These are phyloP conservation scores for Podaxis sp. DNA, from an alignment of 768 basidiomycete genomes.

Conservation along the genomic window DNA sequence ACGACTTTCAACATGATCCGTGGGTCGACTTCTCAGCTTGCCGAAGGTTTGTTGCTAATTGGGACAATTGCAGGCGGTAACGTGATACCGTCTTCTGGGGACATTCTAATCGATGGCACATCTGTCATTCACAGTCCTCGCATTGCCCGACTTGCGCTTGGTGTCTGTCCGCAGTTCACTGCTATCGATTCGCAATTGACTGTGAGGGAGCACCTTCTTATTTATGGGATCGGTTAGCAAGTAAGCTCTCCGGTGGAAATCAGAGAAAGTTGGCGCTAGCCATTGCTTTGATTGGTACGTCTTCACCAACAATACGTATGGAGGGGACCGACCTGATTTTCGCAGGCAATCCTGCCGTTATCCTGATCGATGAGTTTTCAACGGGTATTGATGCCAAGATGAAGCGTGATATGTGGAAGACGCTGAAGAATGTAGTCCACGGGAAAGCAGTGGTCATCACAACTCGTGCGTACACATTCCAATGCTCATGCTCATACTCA, in stretches of 20 bases:
- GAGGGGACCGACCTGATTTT: not conserved
- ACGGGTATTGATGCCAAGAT: slow-evolving; percentile 81
- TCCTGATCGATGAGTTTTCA: slow-evolving; percentile 81
- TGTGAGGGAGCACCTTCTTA: slow-evolving; percentile 67
- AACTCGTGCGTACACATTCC: slow-evolving; percentile 46
- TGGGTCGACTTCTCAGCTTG: slow-evolving; percentile 27
- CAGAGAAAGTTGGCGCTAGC: slow-evolving; percentile 74
- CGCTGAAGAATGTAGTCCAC: slow-evolving; percentile 55
- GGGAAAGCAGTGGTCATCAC: slow-evolving; percentile 73
- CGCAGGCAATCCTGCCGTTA: slow-evolving; percentile 67
- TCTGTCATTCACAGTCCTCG: slow-evolving; percentile 65
- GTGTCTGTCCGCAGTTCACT: slow-evolving; percentile 83
- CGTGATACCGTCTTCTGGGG: slow-evolving; percentile 60
- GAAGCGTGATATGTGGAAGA: slow-evolving; percentile 82
- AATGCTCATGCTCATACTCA: not conserved
- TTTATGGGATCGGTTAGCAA: slow-evolving; percentile 73
- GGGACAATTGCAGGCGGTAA: slow-evolving; percentile 50
- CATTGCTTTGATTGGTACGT: slow-evolving; percentile 52
- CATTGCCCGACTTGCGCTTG: slow-evolving; percentile 61
- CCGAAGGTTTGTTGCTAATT: not conserved
- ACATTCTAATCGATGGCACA: slow-evolving; percentile 60
- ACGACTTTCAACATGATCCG: slow-evolving; percentile 80
- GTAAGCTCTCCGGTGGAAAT: slow-evolving; percentile 74
- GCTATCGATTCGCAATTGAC: slow-evolving; percentile 77
- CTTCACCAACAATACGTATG: not conserved